Base-by-base conservation (phyloP, 140 eudicot species). In the Bidens hawaiensis region DNA sequence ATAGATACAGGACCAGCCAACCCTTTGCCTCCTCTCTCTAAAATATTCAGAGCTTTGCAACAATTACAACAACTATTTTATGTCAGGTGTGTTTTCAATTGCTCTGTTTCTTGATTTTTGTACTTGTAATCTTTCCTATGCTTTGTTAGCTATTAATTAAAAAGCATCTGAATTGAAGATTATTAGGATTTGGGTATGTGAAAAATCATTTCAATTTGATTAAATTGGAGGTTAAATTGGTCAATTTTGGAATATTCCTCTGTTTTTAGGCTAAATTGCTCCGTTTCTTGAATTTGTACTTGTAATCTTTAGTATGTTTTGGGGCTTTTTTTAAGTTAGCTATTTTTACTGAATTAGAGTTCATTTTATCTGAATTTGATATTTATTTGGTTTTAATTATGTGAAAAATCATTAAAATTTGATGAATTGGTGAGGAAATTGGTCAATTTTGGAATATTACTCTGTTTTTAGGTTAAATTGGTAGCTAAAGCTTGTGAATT, bases 1-100 rank as follows among this genome's bases (percentile, higher is more conserved):
- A n/a, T 58, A 59, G 73, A 63, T 69, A 15, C 62, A 75, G 62
- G 41, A 54, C 43, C 65, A 45, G 27, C 51, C 77, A 45, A 49
- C 17, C 47, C 51, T 59, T 36, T 5, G 18, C 24, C 55, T 55
- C 48, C 41, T 43, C 18, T 45, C 16, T 63, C 42, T 63, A 48
- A 17, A 70, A 16, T 30, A 23, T 42, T 54, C 47, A 33, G n/a
- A 19, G 25, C 19, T 71, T 71, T 71, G 65, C 63, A 40, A 4
- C 63, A 41, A 45, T 22, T 26, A 13, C 2, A 60, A n/a, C n/a
- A 38, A 61, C 17, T 23, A 6, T 47, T 50, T 21, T 40, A 41
- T 41, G 18, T 45, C 68, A 60, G 65, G 24, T 56, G 13, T 68
- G 48, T 55, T 55, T 68, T 41, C n/a, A 38, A 24, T 24, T 52